Evolutionary conservation across 495 filamentous ascomycete genomes (phyloP).

Genomic region (Letharia lupina): DNA sequence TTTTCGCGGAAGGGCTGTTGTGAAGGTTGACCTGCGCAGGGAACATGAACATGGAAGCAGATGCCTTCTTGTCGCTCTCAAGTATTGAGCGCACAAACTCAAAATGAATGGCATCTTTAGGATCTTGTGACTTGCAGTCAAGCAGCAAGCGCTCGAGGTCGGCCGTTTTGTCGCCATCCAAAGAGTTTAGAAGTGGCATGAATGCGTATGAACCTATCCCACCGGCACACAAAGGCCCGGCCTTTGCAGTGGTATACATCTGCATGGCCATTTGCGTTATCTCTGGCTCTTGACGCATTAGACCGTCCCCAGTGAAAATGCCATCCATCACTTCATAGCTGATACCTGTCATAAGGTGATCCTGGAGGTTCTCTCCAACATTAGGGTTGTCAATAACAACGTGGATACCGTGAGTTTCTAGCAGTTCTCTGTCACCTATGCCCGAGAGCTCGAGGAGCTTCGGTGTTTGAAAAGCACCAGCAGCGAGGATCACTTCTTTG

Average conservation of each 20-base stretch:
- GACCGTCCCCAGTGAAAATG: slow-evolving; percentile 2
- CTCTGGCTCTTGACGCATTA: slow-evolving; percentile 9
- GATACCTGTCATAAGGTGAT: slow-evolving; percentile 29
- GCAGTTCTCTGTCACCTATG: slow-evolving; percentile 36
- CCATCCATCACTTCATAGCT: slow-evolving; percentile 13
- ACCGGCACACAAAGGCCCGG: slow-evolving; percentile 21
- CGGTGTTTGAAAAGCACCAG: slow-evolving; percentile 44
- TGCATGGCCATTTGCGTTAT: slow-evolving; percentile 6
- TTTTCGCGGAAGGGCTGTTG: neutral
- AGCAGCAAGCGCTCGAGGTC: too few relatives aligned
- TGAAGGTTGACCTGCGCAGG: neutral
- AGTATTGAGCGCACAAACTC: too few relatives aligned
- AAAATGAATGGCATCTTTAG: slow-evolving; percentile 2
- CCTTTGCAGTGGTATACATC: slow-evolving; percentile 12
- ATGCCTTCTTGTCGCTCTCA: too few relatives aligned
- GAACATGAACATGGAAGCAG: slow-evolving; percentile 15
- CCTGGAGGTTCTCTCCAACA: slow-evolving; percentile 42
- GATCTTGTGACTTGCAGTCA: neutral
- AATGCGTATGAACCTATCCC: slow-evolving; percentile 11
- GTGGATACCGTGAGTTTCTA: slow-evolving; percentile 34
- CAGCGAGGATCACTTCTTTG: slow-evolving; percentile 44
- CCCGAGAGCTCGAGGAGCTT: slow-evolving; percentile 53
- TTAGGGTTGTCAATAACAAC: slow-evolving; percentile 33
- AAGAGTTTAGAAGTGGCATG: too few relatives aligned
- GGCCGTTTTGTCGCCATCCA: too few relatives aligned